Evolutionary conservation across 495 filamentous ascomycete species (phyloP).

Genomic region (Xylaria flabelliformis): DNA sequence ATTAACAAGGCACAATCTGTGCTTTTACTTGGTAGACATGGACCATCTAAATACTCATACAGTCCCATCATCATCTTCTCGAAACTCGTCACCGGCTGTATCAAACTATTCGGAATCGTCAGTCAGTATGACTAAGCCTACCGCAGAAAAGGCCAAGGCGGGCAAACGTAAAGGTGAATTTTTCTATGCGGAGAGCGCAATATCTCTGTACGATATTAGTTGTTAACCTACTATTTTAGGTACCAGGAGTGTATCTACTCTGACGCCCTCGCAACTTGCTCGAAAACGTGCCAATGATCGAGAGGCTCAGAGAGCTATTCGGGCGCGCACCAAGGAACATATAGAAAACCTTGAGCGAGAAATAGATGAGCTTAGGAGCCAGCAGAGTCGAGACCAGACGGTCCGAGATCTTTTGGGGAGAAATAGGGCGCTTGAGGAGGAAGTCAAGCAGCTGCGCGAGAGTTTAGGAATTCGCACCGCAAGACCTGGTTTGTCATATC

Average conservation of each 20-base stretch:
- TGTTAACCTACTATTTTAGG: conserved; percentile 42
- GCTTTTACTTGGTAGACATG: conserved; percentile 18
- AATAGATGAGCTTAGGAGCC: conserved; percentile 62
- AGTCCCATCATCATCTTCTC: conserved; percentile 24
- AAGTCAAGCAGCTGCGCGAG: conserved; percentile 42
- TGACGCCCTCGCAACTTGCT: conserved; percentile 73
- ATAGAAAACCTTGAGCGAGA: conserved; percentile 78
- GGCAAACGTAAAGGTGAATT: conserved; percentile 33
- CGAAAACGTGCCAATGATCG: conserved; percentile 89
- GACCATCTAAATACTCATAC: conserved; percentile 11
- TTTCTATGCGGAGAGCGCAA: background rate
- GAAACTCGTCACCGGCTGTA: conserved; percentile 21
- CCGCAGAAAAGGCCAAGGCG: conserved; percentile 14
- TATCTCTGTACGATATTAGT: background rate
- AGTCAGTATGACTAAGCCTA: conserved; percentile 27
- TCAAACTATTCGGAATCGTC: conserved; percentile 24
- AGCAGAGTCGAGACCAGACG: conserved; percentile 44
- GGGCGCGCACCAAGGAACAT: conserved; percentile 80
- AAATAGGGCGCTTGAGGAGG: conserved; percentile 49
- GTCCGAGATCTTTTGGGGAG: conserved; percentile 43
- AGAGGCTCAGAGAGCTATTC: conserved; percentile 85
- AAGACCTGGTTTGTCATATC: conserved; percentile 28
- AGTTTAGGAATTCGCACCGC: conserved; percentile 33
- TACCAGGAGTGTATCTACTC: conserved; percentile 73
- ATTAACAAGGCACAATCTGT: background rate